Percentiles rank a stretch among this genome's conserved stretches.
These are phyloP conservation scores for Cryptococcus wingfieldii DNA, from an alignment of 1,284 basidiomycete species.

Conservation along the genomic window DNA sequence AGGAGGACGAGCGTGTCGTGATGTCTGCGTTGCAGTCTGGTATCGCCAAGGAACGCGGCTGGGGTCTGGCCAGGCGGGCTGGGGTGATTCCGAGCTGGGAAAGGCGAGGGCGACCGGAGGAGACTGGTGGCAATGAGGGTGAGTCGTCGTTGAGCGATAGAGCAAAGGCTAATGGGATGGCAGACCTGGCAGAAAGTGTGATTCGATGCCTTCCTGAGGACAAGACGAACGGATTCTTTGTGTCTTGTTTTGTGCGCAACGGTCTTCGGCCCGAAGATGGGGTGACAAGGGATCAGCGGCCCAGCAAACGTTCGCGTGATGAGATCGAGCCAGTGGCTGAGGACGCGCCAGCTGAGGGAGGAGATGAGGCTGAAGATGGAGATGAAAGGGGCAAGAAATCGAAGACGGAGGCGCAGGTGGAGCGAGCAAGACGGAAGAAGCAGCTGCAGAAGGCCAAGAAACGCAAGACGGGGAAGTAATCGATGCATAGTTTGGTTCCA, in stretches of 20 bases:
- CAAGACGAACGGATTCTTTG: constrained; percentile 90
- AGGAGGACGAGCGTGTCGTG: constrained; percentile 85
- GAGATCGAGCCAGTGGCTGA: constrained; percentile 2
- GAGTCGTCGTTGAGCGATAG: constrained; percentile 6
- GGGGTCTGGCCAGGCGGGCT: constrained; percentile 62
- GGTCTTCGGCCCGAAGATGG: constrained; percentile 1
- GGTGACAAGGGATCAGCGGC: not conserved
- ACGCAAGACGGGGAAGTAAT: constrained; percentile 14
- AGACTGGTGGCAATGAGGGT: constrained; percentile 52
- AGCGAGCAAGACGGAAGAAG: constrained; percentile 40
- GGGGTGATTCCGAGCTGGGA: constrained; percentile 73
- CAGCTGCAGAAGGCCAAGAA: constrained; percentile 30
- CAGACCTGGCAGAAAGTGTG: constrained; percentile 63
- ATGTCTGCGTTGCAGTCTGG: constrained; percentile 65
- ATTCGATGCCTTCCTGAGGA: constrained; percentile 84
- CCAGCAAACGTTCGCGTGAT: not conserved
- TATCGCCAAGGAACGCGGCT: constrained; percentile 59
- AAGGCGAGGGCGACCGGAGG: constrained; percentile 65
- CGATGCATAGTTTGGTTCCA: not conserved
- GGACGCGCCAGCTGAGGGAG: not conserved
- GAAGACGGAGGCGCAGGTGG: constrained; percentile 39
- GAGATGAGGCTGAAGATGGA: not conserved
- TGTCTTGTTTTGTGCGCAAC: constrained; percentile 64
- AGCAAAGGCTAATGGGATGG: not conserved
- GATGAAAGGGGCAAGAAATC: not conserved